phyloP scores from a whole-genome alignment of 805 yeast genomes.

The Maudiozyma bulderi region DNA sequence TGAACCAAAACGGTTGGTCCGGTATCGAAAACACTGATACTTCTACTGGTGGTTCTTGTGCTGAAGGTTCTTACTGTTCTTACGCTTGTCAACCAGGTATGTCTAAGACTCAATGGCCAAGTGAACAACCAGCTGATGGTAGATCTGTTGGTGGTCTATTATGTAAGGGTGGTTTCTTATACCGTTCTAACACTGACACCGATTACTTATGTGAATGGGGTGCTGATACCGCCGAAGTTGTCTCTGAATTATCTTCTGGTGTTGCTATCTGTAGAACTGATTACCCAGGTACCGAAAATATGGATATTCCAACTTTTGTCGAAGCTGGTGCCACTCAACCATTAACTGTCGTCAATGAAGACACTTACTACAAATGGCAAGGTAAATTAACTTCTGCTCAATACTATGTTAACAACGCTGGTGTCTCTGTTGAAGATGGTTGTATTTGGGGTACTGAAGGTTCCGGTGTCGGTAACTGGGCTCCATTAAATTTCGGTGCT shows the following conservation, averaged over 20 bases:
- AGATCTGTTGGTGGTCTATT: slow-evolving; percentile 89
- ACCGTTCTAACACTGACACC: slow-evolving; percentile 65
- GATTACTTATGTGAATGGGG: slow-evolving; percentile 90
- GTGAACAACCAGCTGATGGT: slow-evolving; percentile 79
- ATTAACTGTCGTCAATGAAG: slow-evolving; percentile 74
- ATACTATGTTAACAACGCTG: slow-evolving; percentile 95
- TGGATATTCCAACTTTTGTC: slow-evolving; percentile 88
- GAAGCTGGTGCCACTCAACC: slow-evolving; percentile 57
- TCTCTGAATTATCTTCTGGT: slow-evolving; percentile 48
- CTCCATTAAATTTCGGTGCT: slow-evolving; percentile 92
- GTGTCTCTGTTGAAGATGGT: slow-evolving; percentile 83
- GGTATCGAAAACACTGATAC: slow-evolving; percentile 34
- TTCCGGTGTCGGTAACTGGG: slow-evolving; percentile 93
- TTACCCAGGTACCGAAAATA: slow-evolving; percentile 98
- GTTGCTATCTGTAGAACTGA: slow-evolving; percentile 97
- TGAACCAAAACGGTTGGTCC: slow-evolving; percentile 44
- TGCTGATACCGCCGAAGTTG: slow-evolving; percentile 57
- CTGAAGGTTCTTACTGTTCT: slow-evolving; percentile 90
- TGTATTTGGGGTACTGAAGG: slow-evolving; percentile 87
- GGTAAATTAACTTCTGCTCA: slow-evolving; percentile 85
- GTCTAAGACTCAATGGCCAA: slow-evolving; percentile 99
- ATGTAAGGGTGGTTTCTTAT: slow-evolving; percentile 77
- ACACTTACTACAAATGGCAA: slow-evolving; percentile 70
- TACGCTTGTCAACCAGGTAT: slow-evolving; percentile 98
- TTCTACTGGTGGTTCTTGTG: slow-evolving; percentile 59